Percentiles rank a stretch among this genome's conserved stretches.
phyloP scores from a whole-genome alignment of 2,329 filamentous ascomycete species.

The Trichoderma breve region DNA sequence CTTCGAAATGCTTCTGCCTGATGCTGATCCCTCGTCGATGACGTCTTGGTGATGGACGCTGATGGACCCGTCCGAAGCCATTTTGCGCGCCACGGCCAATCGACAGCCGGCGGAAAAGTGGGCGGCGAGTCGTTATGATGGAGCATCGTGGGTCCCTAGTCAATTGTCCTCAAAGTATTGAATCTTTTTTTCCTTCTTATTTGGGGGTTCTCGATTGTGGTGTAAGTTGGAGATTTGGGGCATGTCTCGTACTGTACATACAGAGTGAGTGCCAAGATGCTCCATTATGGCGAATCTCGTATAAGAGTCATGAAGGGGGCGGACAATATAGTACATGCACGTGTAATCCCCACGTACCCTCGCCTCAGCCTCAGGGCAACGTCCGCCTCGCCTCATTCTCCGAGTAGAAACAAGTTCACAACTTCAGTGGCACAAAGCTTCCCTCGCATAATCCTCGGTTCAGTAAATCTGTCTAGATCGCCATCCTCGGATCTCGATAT shows the following conservation, averaged over 20 bases:
- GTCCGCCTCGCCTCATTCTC: background rate
- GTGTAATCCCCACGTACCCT: background rate
- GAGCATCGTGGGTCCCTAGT: conserved; percentile 10
- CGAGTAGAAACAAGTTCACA: background rate
- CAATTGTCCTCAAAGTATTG: background rate
- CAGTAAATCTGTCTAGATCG: too few species aligned
- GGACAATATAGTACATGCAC: background rate
- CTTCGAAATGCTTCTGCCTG: conserved; percentile 19
- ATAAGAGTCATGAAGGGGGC: background rate
- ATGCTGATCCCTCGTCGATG: conserved; percentile 16
- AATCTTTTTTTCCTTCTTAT: background rate
- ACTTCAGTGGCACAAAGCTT: background rate
- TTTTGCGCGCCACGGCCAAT: conserved; percentile 1
- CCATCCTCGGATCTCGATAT: background rate
- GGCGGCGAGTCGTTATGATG: background rate
- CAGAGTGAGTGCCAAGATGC: background rate
- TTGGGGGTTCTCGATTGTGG: background rate
- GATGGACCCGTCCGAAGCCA: conserved; percentile 10
- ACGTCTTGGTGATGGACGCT: conserved; percentile 17
- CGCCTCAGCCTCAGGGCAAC: background rate
- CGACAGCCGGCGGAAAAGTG: conserved; percentile 1
- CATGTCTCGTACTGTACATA: background rate
- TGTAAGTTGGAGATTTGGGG: background rate
- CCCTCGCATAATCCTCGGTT: background rate
- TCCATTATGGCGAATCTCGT: background rate